Base-by-base conservation (phyloP, 2,329 filamentous ascomycete genomes). In the Polychaeton citri region DNA sequence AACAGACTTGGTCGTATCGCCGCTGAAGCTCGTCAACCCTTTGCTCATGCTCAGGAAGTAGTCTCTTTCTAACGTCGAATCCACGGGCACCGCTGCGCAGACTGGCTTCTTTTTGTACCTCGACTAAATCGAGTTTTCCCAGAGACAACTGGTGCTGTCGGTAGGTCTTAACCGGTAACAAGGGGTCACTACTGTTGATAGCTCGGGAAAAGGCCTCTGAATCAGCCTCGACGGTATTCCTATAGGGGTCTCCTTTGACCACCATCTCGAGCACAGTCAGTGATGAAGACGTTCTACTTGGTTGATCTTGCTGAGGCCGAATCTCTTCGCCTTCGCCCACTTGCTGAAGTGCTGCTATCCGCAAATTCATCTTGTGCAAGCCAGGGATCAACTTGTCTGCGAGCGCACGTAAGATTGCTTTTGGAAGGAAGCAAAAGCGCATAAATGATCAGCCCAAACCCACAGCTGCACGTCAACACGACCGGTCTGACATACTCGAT, bases 21-120 rank as follows among this genome's bases (percentile, higher is more conserved):
- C 35, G 28, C 21, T 36, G 33, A 4, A 44, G 41, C 8, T 66
- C 52, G 46, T 72, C 68, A 2, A 83, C 65, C 12, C 70, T 69
- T 43, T 76, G 76, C 50, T 92, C 84, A 19, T 77, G 71, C 3
- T 71, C 70, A 34, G 76, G 73, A 13, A 90, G 58, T 1, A 76
- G 72, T 15, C 15, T 28, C 48, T 90, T 88, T n/a, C 83, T 68
- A 0, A 83, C 83, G 41, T 79, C 71, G 52, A 81, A 62, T 0
- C 85, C 85, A 30, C 84, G 64, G 2, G 81, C 72, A 21, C 85
- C 84, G 49, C 82, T 88, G 35, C 82, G 67, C 28, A 85, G 60
- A 30, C 74, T 67, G 6, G 83, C 82, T 50, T 84, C 76, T 45
- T 86, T 45, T 26, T 41, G 38, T 3, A 41, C 41, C 10, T 46